Evolutionary conservation across 257 asterid species (phyloP).

Genomic region (Solanum tarijense): DNA sequence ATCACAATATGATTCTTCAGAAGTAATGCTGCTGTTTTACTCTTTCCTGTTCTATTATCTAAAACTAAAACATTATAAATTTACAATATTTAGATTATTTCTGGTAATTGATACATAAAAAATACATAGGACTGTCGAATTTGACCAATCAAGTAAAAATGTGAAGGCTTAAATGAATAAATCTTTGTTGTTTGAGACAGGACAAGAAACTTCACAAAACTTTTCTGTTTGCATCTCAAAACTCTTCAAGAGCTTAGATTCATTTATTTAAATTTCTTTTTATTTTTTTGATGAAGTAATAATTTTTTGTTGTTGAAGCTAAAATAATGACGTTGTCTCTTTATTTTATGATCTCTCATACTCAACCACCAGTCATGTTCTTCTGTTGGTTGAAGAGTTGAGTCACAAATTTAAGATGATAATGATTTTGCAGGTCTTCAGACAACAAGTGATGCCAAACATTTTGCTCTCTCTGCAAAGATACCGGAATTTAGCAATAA

Average conservation of each 20-base stretch:
- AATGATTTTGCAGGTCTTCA: constrained; percentile 59
- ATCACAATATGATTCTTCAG: not conserved
- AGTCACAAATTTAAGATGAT: not conserved
- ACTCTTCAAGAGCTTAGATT: not conserved
- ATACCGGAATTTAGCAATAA: constrained; percentile 84
- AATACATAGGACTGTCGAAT: not conserved
- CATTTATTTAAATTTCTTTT: not conserved
- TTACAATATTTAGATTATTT: not conserved
- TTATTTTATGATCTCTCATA: not conserved
- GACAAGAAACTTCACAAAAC: not conserved
- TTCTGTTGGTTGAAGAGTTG: not conserved
- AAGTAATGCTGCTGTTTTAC: not conserved
- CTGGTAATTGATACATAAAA: not conserved
- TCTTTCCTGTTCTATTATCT: not conserved
- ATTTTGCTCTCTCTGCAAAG: constrained; percentile 90
- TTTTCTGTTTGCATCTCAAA: not conserved
- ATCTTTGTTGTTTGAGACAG: not conserved
- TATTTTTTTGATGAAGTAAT: not conserved
- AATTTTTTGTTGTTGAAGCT: not conserved
- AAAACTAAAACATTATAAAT: not conserved
- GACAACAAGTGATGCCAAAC: constrained; percentile 75
- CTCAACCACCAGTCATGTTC: not conserved
- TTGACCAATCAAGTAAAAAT: not conserved
- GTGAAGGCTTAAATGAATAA: too few species aligned
- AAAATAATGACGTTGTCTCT: not conserved